phyloP scores from a whole-genome alignment of 495 filamentous ascomycete genomes.

The Trypethelium eluteriae region DNA sequence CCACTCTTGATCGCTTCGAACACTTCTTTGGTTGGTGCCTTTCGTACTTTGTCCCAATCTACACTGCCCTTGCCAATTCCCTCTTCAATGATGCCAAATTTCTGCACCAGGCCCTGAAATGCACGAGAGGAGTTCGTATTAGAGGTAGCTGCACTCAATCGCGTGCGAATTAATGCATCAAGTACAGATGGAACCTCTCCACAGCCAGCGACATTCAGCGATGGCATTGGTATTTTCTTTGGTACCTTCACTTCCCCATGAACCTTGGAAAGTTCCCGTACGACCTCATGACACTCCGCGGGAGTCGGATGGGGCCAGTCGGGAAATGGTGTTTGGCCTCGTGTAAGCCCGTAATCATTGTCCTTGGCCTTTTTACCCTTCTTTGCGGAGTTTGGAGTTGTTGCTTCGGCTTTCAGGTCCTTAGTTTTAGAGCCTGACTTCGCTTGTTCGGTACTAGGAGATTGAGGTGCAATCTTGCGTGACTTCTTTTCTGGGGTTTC shows the following conservation, averaged over 20 bases:
- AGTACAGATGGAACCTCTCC: conserved; percentile 90
- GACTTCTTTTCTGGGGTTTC: conserved; percentile 22
- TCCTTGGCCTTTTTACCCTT: conserved; percentile 21
- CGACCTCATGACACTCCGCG: conserved; percentile 68
- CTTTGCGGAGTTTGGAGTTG: conserved; percentile 2
- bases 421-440: neutral
- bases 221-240: conserved; percentile 61
- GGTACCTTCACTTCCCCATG: conserved; percentile 64
- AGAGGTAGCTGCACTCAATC: conserved; percentile 69
- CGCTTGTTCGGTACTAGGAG: neutral
- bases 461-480: neutral
- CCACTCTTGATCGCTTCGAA: conserved; percentile 65
- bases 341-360: conserved; percentile 27
- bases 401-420: neutral
- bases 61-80: conserved; percentile 69
- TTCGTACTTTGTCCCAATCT: conserved; percentile 76
- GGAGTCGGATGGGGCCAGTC: conserved; percentile 59
- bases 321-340: conserved; percentile 56
- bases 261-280: conserved; percentile 53
- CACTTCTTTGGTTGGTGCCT: conserved; percentile 53
- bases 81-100: conserved; percentile 56
- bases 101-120: conserved; percentile 60
- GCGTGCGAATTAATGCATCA: conserved; percentile 76
- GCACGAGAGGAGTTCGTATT: conserved; percentile 58
- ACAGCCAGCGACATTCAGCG: conserved; percentile 75